Percentiles rank a stretch among this genome's conserved stretches.
phyloP scores from a whole-genome alignment of 108 stramenopile species.

The Nitzschia palea region DNA sequence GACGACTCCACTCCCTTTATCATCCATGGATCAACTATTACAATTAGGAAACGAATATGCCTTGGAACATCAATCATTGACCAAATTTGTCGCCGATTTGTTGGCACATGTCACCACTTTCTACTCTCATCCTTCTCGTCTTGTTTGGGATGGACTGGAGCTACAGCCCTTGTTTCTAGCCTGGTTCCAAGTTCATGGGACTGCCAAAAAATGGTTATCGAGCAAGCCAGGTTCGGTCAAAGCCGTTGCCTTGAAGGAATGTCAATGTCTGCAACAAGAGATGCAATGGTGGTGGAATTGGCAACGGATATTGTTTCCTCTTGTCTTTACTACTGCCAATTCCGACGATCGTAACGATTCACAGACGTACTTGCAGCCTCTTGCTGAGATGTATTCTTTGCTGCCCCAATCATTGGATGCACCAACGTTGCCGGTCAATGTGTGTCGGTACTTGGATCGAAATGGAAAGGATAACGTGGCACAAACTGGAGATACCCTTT shows the following conservation, averaged over 20 bases:
- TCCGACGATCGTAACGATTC: neutral
- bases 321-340: neutral
- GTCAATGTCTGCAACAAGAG: slow-evolving; percentile 4
- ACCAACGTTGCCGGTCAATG: neutral
- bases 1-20: neutral
- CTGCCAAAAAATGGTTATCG: slow-evolving; percentile 11
- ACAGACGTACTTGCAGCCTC: neutral
- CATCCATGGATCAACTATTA: neutral
- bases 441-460: neutral
- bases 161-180: neutral
- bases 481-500: neutral
- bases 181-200: slow-evolving; percentile 9
- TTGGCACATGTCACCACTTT: neutral
- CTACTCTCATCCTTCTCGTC: neutral
- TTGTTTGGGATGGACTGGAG: slow-evolving; percentile 11
- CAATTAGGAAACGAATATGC: neutral
- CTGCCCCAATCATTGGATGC: neutral
- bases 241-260: neutral
- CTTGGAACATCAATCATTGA: slow-evolving; percentile 1
- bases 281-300: slow-evolving; percentile 17
- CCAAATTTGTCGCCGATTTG: slow-evolving; percentile 3
- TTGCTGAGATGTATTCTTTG: neutral
- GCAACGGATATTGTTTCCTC: neutral
- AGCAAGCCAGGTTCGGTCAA: neutral
- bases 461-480: neutral